Conservation (phyloP, 257 asterid species). For the Euphrasia confusa region DNA sequence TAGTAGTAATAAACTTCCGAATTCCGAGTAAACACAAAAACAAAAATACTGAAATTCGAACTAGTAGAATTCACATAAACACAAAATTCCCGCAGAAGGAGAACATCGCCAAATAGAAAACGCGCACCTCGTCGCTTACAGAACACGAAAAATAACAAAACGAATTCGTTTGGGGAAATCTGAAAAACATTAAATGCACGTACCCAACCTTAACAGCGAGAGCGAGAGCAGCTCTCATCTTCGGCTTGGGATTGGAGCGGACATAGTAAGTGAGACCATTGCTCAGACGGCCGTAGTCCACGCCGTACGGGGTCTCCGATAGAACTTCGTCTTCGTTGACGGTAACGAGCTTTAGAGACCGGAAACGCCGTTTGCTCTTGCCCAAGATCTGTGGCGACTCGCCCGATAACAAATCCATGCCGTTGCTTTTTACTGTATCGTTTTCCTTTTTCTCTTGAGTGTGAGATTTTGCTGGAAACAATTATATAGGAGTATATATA, state of each 20-base stretch:
- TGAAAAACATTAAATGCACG: slow-evolving; percentile 21
- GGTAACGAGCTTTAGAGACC: slow-evolving; percentile 75
- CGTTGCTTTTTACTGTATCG: neutral
- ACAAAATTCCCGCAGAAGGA: neutral
- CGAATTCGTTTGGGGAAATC: neutral
- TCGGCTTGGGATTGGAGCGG: slow-evolving; percentile 85
- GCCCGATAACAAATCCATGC: slow-evolving; percentile 76
- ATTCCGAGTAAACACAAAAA: neutral
- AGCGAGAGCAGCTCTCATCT: slow-evolving; percentile 94
- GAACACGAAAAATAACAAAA: neutral
- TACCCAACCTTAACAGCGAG: slow-evolving; percentile 93
- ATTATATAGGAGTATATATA: neutral
- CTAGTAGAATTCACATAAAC: slow-evolving; percentile 12
- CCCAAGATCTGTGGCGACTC: slow-evolving; percentile 55
- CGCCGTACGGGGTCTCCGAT: slow-evolving; percentile 67
- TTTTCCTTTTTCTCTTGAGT: neutral
- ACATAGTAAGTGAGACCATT: slow-evolving; percentile 88
- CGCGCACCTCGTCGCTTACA: slow-evolving; percentile 2
- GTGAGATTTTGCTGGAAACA: slow-evolving; percentile 1
- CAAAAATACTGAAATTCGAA: neutral
- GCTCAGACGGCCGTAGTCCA: slow-evolving; percentile 68
- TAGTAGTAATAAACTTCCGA: neutral
- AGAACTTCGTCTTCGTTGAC: slow-evolving; percentile 62
- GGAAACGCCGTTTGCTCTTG: slow-evolving; percentile 63
- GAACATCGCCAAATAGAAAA: neutral